Evolutionary conservation across 108 stramenopile species (phyloP).

Genomic region (Asterionellopsis glacialis): DNA sequence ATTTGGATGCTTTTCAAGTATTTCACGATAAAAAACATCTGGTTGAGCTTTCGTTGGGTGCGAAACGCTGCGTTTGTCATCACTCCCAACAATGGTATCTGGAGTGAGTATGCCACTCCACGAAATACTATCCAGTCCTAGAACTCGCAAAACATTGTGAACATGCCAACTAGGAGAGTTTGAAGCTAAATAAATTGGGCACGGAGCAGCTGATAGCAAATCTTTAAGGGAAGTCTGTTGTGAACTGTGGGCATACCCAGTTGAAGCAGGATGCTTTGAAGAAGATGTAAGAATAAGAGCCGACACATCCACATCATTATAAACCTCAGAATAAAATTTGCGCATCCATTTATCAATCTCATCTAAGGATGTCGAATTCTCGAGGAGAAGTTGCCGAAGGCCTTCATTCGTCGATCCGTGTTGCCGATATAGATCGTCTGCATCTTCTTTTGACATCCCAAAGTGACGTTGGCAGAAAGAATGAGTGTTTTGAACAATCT

Average conservation of each 20-base stretch:
- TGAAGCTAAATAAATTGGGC: conserved; percentile 61
- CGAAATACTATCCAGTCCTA: conserved; percentile 44
- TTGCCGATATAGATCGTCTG: conserved; percentile 54
- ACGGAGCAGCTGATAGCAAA: conserved; percentile 15
- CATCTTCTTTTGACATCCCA: conserved; percentile 42
- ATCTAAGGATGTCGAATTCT: conserved; percentile 15
- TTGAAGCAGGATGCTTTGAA: conserved; percentile 8
- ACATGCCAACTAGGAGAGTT: conserved; percentile 79
- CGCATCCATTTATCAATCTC: neutral
- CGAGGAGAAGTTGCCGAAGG: conserved; percentile 40
- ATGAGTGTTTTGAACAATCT: conserved; percentile 73
- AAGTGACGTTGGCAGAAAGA: conserved; percentile 45
- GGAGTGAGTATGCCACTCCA: conserved; percentile 54
- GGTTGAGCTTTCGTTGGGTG: conserved; percentile 77
- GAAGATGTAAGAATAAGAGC: conserved; percentile 25
- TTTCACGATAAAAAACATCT: conserved; percentile 33
- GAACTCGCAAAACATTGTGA: conserved; percentile 33
- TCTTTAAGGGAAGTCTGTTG: conserved; percentile 12
- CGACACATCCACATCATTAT: conserved; percentile 41
- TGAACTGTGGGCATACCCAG: conserved; percentile 61
- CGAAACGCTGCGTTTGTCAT: neutral
- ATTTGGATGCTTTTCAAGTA: conserved; percentile 18
- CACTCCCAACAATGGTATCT: conserved; percentile 28
- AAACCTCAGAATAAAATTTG: conserved; percentile 3
- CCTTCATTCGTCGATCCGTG: conserved; percentile 85